phyloP scores from a whole-genome alignment of 352 stramenopile genomes.

The Pythium brachiatum region DNA sequence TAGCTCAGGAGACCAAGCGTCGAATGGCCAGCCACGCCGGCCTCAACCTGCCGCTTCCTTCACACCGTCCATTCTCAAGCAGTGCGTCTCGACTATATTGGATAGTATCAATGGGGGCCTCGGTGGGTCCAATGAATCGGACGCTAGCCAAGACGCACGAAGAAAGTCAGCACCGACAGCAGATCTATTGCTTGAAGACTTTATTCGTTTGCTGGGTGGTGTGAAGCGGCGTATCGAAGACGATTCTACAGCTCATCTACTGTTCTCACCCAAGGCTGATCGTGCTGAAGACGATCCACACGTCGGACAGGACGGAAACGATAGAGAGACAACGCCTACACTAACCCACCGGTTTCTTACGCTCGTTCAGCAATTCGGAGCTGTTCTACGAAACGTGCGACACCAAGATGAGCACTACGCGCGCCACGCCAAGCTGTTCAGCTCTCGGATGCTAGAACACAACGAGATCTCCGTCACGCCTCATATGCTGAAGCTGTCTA shows the following conservation, averaged over 20 bases:
- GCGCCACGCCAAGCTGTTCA: slow-evolving; percentile 60
- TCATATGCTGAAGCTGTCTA: neutral
- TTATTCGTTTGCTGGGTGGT: slow-evolving; percentile 2
- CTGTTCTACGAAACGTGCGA: slow-evolving; percentile 37
- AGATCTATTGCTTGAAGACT: slow-evolving; percentile 11
- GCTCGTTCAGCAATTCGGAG: slow-evolving; percentile 29
- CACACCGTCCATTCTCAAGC: neutral
- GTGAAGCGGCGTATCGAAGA: slow-evolving; percentile 19
- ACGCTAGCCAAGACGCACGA: neutral
- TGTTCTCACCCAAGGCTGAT: slow-evolving; percentile 19
- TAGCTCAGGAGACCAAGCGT: neutral
- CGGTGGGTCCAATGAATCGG: neutral
- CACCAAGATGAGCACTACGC: slow-evolving; percentile 69
- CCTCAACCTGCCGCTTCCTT: neutral
- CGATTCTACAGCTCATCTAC: slow-evolving; percentile 21
- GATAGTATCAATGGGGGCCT: neutral
- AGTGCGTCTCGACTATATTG: neutral
- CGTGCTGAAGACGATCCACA: neutral
- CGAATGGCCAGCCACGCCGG: neutral
- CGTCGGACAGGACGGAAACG: neutral
- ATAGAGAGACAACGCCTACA: neutral
- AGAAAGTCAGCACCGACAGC: neutral
- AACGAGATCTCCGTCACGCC: slow-evolving; percentile 58
- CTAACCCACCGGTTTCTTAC: slow-evolving; percentile 8
- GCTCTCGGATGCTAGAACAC: slow-evolving; percentile 55